Conservation (phyloP, 2,329 filamentous ascomycete species). For the Fusarium domesticum region DNA sequence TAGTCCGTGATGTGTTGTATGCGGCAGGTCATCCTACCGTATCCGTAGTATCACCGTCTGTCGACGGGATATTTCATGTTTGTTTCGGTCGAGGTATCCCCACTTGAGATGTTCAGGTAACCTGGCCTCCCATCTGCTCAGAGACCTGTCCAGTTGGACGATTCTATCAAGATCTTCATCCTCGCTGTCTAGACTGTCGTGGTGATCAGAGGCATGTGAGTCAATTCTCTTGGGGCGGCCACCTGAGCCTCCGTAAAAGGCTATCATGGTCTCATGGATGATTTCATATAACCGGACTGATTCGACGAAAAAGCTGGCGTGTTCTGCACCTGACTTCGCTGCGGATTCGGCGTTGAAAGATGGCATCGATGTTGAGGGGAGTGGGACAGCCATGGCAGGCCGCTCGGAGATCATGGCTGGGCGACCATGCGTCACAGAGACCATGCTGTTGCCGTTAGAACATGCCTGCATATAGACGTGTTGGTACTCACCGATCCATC, state of each 20-base stretch:
- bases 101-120: conserved; percentile 29
- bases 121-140: conserved; percentile 33
- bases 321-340: conserved; percentile 1
- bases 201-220: conserved; percentile 1
- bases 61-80: conserved; percentile 27
- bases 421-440: conserved; percentile 36
- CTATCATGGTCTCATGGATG: conserved; percentile 32
- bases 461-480: neutral
- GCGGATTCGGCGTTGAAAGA: neutral
- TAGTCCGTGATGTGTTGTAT: neutral
- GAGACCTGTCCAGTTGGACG: conserved; percentile 31
- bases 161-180: conserved; percentile 32
- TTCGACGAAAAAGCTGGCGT: conserved; percentile 35
- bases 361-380: conserved; percentile 18
- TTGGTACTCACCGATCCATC: conserved; percentile 36
- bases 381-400: conserved; percentile 27
- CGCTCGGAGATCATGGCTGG: conserved; percentile 35
- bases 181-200: conserved; percentile 4
- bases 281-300: conserved; percentile 39
- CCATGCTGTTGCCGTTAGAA: conserved; percentile 28
- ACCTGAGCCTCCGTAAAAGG: conserved; percentile 26
- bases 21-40: conserved; percentile 28
- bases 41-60: conserved; percentile 36
- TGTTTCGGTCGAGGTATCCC: conserved; percentile 9
- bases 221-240: conserved; percentile 8